Evolutionary conservation across 2,329 filamentous ascomycete species (phyloP), one percentile per base, ranked within the genome.

Genomic region (Aspergillus sp.): DNA sequence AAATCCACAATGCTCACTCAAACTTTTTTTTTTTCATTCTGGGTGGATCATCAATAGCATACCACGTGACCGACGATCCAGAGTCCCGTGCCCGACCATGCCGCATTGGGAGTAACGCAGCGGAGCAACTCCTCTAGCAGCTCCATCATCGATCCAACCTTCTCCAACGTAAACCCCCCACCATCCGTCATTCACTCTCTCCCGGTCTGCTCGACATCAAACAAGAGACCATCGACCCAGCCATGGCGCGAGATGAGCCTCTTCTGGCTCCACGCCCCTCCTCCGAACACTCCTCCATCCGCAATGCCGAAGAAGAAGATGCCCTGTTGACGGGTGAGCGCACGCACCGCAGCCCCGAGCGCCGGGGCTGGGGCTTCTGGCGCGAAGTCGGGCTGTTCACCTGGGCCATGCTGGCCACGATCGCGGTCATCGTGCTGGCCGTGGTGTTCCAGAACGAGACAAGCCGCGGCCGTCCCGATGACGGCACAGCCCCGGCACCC

Each of bases 381-480:
- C 83, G 88, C 56, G 90, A 96, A 68, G 71, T 89, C 48, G 82
- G 86, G 20, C 75, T 95, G 57, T 92, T 96, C 67, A 73, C 82
- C 45, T 96, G 92, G 91, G 90, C 91, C 4, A 72, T 94, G 14
- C 62, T 93, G 20, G 90, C 91, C 16, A 96, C 91, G 0, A 83
- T 86, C 6, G 82, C 82, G 43, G 85, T 95, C 47, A 84, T 96
- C 60, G 76, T 95, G 30, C 79, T 96, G 17, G 89, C 89, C 3
- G 88, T 94, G n/a, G 73, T 89, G 14, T 88, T 90, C 66, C 90
- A 96, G 71, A 81, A 84, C 62, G 79, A 84, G 56, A 76, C 80
- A 51, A 79, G 77, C 10, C 61, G 69, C 38, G 64, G 58, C 51
- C 66, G 67, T 46, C 52, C 66, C 57, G 59, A 54, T 32, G 13